Percentiles rank a stretch among this genome's conserved stretches.
These are phyloP conservation scores for Penicillium sp. DNA, from an alignment of 2,329 filamentous ascomycete species.

Conservation along the genomic window DNA sequence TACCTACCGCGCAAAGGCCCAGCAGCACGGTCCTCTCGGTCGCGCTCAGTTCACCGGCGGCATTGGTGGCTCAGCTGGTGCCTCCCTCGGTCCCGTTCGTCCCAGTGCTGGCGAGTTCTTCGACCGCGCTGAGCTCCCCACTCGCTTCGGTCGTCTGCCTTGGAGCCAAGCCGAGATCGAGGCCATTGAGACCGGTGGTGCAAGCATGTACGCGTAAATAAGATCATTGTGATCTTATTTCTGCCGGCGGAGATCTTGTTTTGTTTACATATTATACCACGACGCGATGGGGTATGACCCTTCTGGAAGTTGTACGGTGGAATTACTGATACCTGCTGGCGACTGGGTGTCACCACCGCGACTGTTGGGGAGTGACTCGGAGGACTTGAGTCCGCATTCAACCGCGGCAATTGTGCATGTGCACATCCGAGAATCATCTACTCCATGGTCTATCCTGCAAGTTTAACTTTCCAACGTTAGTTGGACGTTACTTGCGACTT, in stretches of 20 bases:
- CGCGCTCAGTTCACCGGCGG: slow-evolving; percentile 39
- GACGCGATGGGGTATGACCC: slow-evolving; percentile 21
- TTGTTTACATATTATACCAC: slow-evolving; percentile 13
- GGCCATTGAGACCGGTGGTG: slow-evolving; percentile 90
- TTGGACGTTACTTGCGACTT: slow-evolving; percentile 4
- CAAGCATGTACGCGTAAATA: slow-evolving; percentile 59
- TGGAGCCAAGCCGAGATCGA: slow-evolving; percentile 87
- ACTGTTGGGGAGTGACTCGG: not conserved
- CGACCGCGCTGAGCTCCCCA: slow-evolving; percentile 83
- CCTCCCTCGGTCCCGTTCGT: slow-evolving; percentile 70
- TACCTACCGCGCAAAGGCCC: slow-evolving; percentile 62
- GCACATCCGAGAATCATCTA: not conserved
- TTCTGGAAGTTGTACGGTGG: slow-evolving; percentile 19
- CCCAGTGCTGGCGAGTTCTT: slow-evolving; percentile 76
- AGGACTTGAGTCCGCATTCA: not conserved
- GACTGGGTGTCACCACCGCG: slow-evolving; percentile 6
- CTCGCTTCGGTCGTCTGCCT: slow-evolving; percentile 73
- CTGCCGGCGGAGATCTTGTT: slow-evolving; percentile 15
- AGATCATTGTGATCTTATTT: not conserved
- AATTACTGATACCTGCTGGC: slow-evolving; percentile 12
- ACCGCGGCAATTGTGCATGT: not conserved
- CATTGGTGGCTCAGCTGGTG: slow-evolving; percentile 64
- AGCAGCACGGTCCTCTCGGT: slow-evolving; percentile 63
- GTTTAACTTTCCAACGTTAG: slow-evolving; percentile 1
- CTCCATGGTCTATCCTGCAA: not conserved